Conservation (phyloP, 2,329 filamentous ascomycete genomes). For the Paecilomyces fulvus region DNA sequence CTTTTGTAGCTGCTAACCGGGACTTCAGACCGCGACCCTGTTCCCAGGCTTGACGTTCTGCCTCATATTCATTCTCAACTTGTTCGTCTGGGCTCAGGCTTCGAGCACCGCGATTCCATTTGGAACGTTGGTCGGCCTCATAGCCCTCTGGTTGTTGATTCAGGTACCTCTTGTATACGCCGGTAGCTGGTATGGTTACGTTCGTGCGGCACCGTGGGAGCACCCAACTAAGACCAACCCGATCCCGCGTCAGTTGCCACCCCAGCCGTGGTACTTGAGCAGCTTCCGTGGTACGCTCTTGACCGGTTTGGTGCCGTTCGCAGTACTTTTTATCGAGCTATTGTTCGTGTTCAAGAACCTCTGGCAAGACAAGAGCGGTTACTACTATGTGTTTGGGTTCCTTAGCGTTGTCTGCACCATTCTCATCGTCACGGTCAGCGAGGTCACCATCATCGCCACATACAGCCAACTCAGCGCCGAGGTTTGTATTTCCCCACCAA, state of each 20-base stretch:
- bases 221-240: slow-evolving; percentile 71
- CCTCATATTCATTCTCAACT: slow-evolving; percentile 69
- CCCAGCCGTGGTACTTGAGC: slow-evolving; percentile 66
- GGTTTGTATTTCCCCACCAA: slow-evolving; percentile 30
- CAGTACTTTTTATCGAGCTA: slow-evolving; percentile 80
- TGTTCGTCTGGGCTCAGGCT: slow-evolving; percentile 85
- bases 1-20: slow-evolving; percentile 9
- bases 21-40: slow-evolving; percentile 55
- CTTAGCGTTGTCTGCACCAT: slow-evolving; percentile 65
- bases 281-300: slow-evolving; percentile 57
- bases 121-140: slow-evolving; percentile 62
- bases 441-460: slow-evolving; percentile 74
- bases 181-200: slow-evolving; percentile 70
- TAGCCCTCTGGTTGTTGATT: slow-evolving; percentile 74
- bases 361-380: slow-evolving; percentile 85
- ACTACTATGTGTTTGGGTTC: slow-evolving; percentile 89
- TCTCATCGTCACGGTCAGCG: slow-evolving; percentile 66
- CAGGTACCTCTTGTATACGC: slow-evolving; percentile 77
- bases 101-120: slow-evolving; percentile 83
- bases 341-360: slow-evolving; percentile 79
- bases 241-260: slow-evolving; percentile 65
- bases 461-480: slow-evolving; percentile 77
- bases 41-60: slow-evolving; percentile 72
- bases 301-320: slow-evolving; percentile 72
- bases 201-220: slow-evolving; percentile 60